Evolutionary conservation across 768 basidiomycete species (phyloP), one percentile per base, ranked within the genome.

Genomic region (Kwoniella dendrophila): DNA sequence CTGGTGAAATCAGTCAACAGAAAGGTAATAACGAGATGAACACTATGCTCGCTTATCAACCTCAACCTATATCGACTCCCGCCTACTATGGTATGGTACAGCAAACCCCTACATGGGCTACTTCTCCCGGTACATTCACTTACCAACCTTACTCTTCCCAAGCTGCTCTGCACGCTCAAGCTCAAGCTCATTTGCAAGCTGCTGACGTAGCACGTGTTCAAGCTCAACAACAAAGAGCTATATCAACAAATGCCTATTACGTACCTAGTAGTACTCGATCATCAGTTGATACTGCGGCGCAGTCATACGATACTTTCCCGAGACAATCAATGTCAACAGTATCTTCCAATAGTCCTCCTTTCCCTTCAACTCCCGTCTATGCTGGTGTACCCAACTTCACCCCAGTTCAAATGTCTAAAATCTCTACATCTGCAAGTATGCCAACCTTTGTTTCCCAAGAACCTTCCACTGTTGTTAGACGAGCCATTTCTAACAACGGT

Each of bases 121-220:
- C 26, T 12, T 33, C 33, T 14, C 8, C 30, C 18, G 34, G 43
- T 40, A 56, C 60, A 10, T 66, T 66, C 45, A 58, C 51, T 27
- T 70, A 70, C 59, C 61, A 69, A 24, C 69, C 68, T 38, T 53
- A 62, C 38, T 48, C 52, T 6, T 44, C 60, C 40, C 59, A 60
- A 47, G 61, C 58, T 20, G 59, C 66, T 22, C 45, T 67, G 6
- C 60, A 69, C 22, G 67, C 70, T 59, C 67, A 73, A 41, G 72
- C 72, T 36, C 69, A 69, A 36, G 72, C 69, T 18, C 72, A 71
- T 36, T 49, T 70, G 32, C 64, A 70, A 36, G 68, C 68, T 36
- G 64, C 66, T 16, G 64, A 66, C 41, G 69, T 68, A 24, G 64
- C 60, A 29, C 55, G 64, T 7, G 50, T 38, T 45, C 58, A 59